These are phyloP conservation scores for Sedum album DNA, from an alignment of 164 flowering plant genomes.

Conservation along the genomic window DNA sequence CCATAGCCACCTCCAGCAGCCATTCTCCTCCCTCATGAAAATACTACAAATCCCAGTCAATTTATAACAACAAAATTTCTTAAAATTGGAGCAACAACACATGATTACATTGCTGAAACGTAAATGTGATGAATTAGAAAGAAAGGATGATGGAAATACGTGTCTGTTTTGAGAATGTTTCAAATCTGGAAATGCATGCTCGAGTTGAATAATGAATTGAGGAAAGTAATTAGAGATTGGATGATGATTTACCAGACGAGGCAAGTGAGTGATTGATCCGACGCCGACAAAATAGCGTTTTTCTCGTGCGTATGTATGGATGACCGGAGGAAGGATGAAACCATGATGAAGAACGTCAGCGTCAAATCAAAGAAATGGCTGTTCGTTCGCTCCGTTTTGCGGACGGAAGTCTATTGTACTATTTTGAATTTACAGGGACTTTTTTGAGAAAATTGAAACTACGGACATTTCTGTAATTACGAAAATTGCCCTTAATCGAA, in stretches of 20 bases:
- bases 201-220: not conserved
- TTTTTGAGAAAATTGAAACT: too few relatives aligned
- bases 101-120: not conserved
- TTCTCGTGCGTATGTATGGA: too few relatives aligned
- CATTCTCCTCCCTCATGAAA: not conserved
- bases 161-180: too few relatives aligned
- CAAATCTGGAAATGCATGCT: too few relatives aligned
- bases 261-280: not conserved
- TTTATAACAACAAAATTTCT: not conserved
- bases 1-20: conserved; percentile 8
- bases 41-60: not conserved
- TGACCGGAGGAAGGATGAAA: not conserved
- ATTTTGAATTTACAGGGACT: not conserved
- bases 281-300: not conserved
- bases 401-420: not conserved
- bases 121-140: too few relatives aligned
- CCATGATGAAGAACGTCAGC: too few relatives aligned
- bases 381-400: not conserved
- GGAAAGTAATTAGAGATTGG: not conserved
- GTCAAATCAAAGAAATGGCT: too few relatives aligned
- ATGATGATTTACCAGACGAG: not conserved
- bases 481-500: too few relatives aligned
- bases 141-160: too few relatives aligned
- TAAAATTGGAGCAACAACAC: not conserved
- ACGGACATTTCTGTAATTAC: too few relatives aligned